A percentile compares a stretch with the other conserved stretches of the same genome.
Conservation (phyloP, 495 filamentous ascomycete genomes). For the Hamigera avellanea region DNA sequence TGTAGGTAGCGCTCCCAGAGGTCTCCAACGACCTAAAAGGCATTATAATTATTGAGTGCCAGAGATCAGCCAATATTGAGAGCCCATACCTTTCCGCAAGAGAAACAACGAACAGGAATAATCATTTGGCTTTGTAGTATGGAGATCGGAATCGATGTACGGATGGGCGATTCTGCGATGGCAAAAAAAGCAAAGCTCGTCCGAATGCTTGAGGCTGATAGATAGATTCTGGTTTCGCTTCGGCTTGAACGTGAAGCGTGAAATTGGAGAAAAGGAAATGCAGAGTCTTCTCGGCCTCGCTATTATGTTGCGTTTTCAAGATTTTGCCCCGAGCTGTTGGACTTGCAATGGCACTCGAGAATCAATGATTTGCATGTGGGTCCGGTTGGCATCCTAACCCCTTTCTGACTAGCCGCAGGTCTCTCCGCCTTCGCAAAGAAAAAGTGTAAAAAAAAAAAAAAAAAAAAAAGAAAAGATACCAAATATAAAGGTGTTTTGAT, state of each 20-base stretch:
- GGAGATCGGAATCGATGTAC: too few species aligned
- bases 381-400: not conserved
- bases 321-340: too few species aligned
- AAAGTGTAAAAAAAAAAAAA: not conserved
- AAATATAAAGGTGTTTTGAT: not conserved
- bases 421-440: not conserved
- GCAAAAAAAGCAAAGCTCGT: too few species aligned
- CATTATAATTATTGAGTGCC: not conserved
- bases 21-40: conserved; percentile 75
- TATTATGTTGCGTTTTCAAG: too few species aligned
- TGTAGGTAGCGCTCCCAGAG: conserved; percentile 89
- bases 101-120: conserved; percentile 96
- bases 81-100: conserved; percentile 82
- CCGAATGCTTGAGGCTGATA: too few species aligned
- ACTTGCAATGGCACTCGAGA: too few species aligned
- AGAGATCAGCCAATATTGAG: not conserved
- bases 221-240: too few species aligned
- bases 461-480: not conserved
- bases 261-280: too few species aligned
- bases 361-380: too few species aligned
- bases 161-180: too few species aligned
- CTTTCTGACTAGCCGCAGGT: not conserved
- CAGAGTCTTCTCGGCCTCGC: too few species aligned
- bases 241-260: too few species aligned
- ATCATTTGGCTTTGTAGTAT: conserved; percentile 56